Base-by-base conservation (phyloP, 495 filamentous ascomycete genomes). In the Neurospora sp. region DNA sequence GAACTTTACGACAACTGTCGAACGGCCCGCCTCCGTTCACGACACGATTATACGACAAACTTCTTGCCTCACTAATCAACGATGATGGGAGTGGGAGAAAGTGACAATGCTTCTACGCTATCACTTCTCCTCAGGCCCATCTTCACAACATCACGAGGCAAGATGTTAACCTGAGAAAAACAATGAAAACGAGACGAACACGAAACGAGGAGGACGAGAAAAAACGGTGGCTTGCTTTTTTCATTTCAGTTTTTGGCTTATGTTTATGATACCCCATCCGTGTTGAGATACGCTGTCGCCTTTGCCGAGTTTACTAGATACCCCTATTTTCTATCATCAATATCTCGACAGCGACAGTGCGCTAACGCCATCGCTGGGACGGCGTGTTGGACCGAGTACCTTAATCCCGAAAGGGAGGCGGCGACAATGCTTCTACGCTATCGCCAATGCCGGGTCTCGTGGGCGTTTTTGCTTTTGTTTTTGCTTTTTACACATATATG, bases 311-410 rank as follows among this genome's bases (percentile, higher is more conserved):
- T 18, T 39, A 48, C 48, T 7, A 5, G 66, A 70, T 69, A 69
- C 23, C 76, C 76, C 77, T 42, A 18, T 70, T 76, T 71, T 72
- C 40, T 62, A 46, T 46, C 8, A 62, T 41, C 69, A 73, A 74
- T 71, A 77, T 74, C 81, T 84, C 83, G 85, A 84, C 84, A 81
- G 84, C 83, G 82, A 88, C 77, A 88, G 85, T 88, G 86, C 86
- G 83, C 42, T 77, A 86, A 83, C 86, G 85, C 86, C 84, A 88
- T 88, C 81, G 85, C 83, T 87, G 85, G 85, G 86, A 87, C 83
- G 84, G 86, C 82, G 82, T 84, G 82, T 85, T 85, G 79, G 80
- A 84, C 84, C 83, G 27, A 27, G 27, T 27, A 27, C 27, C 27
- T 27, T 27, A 27, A 27, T 27, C 27, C 27, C 27, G 27, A 27